Evolutionary conservation across 352 stramenopile genomes (phyloP), one percentile per base, ranked within the genome.

Genomic region (Globisporangium uncinulatum): DNA sequence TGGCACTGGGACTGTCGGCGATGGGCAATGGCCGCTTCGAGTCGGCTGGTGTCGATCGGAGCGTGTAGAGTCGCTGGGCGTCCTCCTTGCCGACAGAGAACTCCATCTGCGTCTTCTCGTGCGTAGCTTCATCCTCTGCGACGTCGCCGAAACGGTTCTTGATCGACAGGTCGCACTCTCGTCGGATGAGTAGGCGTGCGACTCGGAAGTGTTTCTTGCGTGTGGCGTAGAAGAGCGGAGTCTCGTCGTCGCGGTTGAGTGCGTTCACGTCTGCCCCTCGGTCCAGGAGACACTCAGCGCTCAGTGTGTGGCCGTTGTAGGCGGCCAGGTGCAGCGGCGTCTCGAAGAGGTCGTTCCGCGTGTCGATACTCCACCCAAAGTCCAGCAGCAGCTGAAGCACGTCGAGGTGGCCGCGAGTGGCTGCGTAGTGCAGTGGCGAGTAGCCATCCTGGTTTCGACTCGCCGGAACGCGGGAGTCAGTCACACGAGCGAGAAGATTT

Each of bases 151-250:
- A 93, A 13, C 77, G 70, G 54, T 92, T 91, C 52, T 63, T 59
- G 10, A 61, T 53, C 6, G 20, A 41, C 43, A 82, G 56, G 29
- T 91, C 68, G 49, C 79, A 87, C 46, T 92, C 85, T n/a, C 73
- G 69, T 7, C 73, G 69, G 17, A 92, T 65, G 6, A 93, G 65
- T 19, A 92, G 56, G 4, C 80, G 70, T 42, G 88, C 79, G 20
- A 84, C 57, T 51, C 74, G 69, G 51, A 86, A 73, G 32, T 87
- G 73, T 29, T 72, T 69, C 56, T 92, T 92, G 2, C 82, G 67
- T 13, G 83, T 68, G 13, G 82, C 82, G 49, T 89, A 93, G 41
- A 93, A 92, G 6, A 94, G 55, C 14, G 83, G 62, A 0, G 85
- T 86, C 57, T 94, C 85, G 39, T 68, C 58, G 31, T 90, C 77